Percentiles rank a stretch among this genome's conserved stretches.
These are phyloP conservation scores for Eimeria sp. DNA, from an alignment of 169 alveolate genomes.

Conservation along the genomic window DNA sequence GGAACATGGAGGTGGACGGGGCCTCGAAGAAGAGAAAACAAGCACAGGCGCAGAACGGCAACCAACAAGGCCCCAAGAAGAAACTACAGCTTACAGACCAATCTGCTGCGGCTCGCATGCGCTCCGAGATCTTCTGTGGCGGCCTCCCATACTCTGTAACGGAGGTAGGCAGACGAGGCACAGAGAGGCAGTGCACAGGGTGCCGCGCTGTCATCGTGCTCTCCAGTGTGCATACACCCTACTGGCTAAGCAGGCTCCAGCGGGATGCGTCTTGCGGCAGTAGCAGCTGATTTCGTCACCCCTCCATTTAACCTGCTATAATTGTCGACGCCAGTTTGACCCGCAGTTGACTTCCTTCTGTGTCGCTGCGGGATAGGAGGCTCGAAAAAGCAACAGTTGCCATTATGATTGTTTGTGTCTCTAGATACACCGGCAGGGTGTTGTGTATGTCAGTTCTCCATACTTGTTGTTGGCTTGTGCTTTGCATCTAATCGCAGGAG, in stretches of 20 bases:
- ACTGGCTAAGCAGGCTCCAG: conserved; percentile 51
- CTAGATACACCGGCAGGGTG: not conserved
- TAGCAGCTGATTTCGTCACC: conserved; percentile 11
- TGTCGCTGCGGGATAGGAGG: conserved; percentile 75
- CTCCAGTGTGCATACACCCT: not conserved
- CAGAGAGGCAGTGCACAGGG: too few relatives aligned
- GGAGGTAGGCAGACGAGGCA: conserved; percentile 85
- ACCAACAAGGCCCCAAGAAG: conserved; percentile 83
- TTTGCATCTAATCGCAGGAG: conserved; percentile 1
- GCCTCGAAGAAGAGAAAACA: conserved; percentile 64
- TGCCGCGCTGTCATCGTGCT: too few relatives aligned
- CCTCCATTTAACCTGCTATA: conserved; percentile 43
- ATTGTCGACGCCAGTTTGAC: conserved; percentile 56
- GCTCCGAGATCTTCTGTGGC: conserved; percentile 93
- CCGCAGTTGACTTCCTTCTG: not conserved
- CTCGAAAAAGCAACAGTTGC: not conserved
- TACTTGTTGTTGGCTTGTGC: not conserved
- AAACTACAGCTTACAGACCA: conserved; percentile 85
- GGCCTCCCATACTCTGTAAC: conserved; percentile 93
- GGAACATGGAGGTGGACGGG: conserved; percentile 68
- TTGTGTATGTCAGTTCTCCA: not conserved
- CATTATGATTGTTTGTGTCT: not conserved
- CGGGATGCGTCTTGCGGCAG: conserved; percentile 63
- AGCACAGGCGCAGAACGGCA: conserved; percentile 67
- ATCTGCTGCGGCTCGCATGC: conserved; percentile 72